Percentiles rank a stretch among this genome's conserved stretches.
These are phyloP conservation scores for Begonia loranthoides DNA, from an alignment of 306 rosid genomes.

Conservation along the genomic window DNA sequence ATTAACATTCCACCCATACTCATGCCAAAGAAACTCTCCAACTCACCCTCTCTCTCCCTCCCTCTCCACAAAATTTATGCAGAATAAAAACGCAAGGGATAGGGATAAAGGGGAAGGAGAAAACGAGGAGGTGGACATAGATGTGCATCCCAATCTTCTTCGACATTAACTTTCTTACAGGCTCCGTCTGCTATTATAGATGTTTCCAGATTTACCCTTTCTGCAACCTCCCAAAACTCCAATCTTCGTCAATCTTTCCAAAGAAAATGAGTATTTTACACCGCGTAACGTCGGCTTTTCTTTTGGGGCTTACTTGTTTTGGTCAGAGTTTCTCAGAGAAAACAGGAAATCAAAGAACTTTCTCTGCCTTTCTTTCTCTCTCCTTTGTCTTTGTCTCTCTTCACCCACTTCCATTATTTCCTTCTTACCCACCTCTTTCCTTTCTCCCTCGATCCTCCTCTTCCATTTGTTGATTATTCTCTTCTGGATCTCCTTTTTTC, in stretches of 20 bases:
- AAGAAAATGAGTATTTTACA: constrained; percentile 68
- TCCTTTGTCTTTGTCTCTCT: constrained; percentile 11
- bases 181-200: constrained; percentile 22
- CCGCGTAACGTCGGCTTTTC: constrained; percentile 99
- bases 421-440: constrained; percentile 11
- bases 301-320: constrained; percentile 41
- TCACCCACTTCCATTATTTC: constrained; percentile 13
- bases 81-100: too few relatives aligned
- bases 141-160: too few relatives aligned
- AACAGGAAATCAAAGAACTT: constrained; percentile 76
- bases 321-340: constrained; percentile 97
- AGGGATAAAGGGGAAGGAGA: too few relatives aligned
- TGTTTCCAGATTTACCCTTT: constrained; percentile 82
- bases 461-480: background rate
- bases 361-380: constrained; percentile 23
- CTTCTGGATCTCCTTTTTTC: background rate
- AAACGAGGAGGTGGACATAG: too few relatives aligned
- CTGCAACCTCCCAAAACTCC: constrained; percentile 86
- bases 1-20: too few relatives aligned
- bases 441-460: constrained; percentile 16
- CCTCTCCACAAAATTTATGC: too few relatives aligned
- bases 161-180: too few relatives aligned
- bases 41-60: too few relatives aligned
- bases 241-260: constrained; percentile 88
- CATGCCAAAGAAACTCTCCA: too few relatives aligned